Evolutionary conservation across 768 basidiomycete species (phyloP), one percentile per base, ranked within the genome.

Genomic region (Agaricus sinodeliciosus): DNA sequence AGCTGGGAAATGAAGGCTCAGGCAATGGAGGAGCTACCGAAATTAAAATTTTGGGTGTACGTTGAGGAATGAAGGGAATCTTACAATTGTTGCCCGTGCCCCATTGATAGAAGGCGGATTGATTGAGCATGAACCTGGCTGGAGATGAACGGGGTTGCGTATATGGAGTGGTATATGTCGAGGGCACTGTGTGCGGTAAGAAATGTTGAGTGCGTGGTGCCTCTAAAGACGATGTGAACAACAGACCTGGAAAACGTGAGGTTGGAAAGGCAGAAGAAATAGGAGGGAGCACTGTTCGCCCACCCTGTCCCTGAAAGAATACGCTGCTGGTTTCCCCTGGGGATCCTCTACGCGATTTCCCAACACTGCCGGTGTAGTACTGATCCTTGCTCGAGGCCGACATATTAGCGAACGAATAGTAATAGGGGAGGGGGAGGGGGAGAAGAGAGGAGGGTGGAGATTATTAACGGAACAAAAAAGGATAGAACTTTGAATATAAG

Each of bases 231-330:
- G 69, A 76, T 64, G 74, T 71, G 65, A 76, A 72, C 70, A 77
- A 87, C 86, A 79, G 82, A 88, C 86, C 86, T 88, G 86, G 80
- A 85, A 84, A 85, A 82, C 77, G 85, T 85, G 82, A 87, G 83
- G 81, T 82, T 85, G 85, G 85, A 84, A 86, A 85, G 64, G 81
- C 80, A 72, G 83, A 77, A 81, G 81, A 79, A 79, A 88, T 75
- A 82, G 86, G 82, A 84, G 86, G 87, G 70, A 87, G 82, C 76
- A 86, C 79, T 77, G 84, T 81, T 82, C 86, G 84, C 86, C 85
- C 85, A 88, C 87, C 86, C 82, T 87, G 86, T 77, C 83, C 81
- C 72, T 79, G 47, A 75, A 85, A 81, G 77, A 84, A 84, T 73
- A 68, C 74, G 67, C 68, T 73, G 72, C 82, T 81, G 67, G 79